phyloP scores from a whole-genome alignment of 2,329 filamentous ascomycete species.

The Clathrospora elynae region DNA sequence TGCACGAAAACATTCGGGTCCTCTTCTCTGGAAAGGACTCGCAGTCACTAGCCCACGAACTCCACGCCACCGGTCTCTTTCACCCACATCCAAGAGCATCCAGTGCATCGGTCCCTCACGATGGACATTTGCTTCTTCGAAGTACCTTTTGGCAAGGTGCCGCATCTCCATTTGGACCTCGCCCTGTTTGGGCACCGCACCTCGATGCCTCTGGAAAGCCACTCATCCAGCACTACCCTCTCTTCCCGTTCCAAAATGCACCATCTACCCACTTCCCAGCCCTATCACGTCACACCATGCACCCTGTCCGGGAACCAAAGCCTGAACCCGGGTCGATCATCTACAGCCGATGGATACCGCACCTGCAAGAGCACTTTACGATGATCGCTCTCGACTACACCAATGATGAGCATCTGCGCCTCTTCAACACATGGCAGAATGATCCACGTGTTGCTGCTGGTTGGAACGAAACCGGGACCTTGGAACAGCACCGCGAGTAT shows the following conservation, averaged over 20 bases:
- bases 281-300: constrained; percentile 63
- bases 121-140: constrained; percentile 56
- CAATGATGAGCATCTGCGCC: constrained; percentile 65
- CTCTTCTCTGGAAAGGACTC: constrained; percentile 47
- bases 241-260: constrained; percentile 51
- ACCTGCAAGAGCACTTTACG: constrained; percentile 76
- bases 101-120: constrained; percentile 41
- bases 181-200: constrained; percentile 49
- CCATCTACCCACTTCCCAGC: constrained; percentile 56
- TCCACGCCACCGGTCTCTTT: constrained; percentile 52
- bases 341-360: constrained; percentile 79
- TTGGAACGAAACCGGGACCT: constrained; percentile 78
- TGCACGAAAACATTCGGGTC: constrained; percentile 54
- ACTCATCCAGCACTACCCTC: constrained; percentile 50
- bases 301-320: constrained; percentile 74
- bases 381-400: constrained; percentile 74
- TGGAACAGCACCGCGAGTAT: constrained; percentile 76
- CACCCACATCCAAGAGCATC: constrained; percentile 49
- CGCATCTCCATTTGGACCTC: constrained; percentile 50
- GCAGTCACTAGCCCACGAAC: constrained; percentile 47
- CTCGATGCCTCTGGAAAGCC: constrained; percentile 43
- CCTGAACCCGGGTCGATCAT: constrained; percentile 71
- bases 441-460: constrained; percentile 79
- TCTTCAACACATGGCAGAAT: constrained; percentile 84
- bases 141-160: constrained; percentile 56